A percentile compares a stretch with the other conserved stretches of the same genome.
phyloP scores from a whole-genome alignment of 352 stramenopile genomes.

The Globisporangium radiosum region DNA sequence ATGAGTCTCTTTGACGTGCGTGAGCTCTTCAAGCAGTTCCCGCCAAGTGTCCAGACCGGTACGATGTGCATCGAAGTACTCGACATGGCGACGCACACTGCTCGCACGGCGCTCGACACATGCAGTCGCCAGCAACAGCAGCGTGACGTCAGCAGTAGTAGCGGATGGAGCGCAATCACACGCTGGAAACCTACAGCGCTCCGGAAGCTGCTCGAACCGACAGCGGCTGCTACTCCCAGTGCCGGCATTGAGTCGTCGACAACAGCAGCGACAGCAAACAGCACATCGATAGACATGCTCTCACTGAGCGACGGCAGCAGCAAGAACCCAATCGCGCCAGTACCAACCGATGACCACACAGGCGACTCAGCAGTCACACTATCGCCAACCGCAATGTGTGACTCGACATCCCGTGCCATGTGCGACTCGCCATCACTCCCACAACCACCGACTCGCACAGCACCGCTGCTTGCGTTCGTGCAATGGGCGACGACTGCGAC shows the following conservation, averaged over 20 bases:
- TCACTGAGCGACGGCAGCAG: not conserved
- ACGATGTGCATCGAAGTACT: constrained; percentile 43
- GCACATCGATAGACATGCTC: not conserved
- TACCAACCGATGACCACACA: not conserved
- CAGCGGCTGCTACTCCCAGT: not conserved
- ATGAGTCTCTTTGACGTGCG: constrained; percentile 59
- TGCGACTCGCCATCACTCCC: not conserved
- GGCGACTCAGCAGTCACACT: not conserved
- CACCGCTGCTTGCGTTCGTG: constrained; percentile 58
- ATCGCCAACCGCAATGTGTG: not conserved
- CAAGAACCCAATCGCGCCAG: not conserved
- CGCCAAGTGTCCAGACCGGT: constrained; percentile 36
- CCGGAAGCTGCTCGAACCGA: too few species aligned
- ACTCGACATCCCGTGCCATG: not conserved
- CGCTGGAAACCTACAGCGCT: not conserved
- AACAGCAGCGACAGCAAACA: not conserved
- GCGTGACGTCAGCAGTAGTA: not conserved
- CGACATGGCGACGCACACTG: constrained; percentile 11
- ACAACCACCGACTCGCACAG: not conserved
- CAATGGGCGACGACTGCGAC: constrained; percentile 47
- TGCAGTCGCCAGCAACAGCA: constrained; percentile 16
- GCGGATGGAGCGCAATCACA: constrained; percentile 1
- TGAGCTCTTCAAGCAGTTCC: constrained; percentile 56
- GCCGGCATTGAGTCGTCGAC: constrained; percentile 25
- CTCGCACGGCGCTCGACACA: constrained; percentile 10